Conservation (phyloP, 768 basidiomycete species). For the Lactarius hengduanensis region DNA sequence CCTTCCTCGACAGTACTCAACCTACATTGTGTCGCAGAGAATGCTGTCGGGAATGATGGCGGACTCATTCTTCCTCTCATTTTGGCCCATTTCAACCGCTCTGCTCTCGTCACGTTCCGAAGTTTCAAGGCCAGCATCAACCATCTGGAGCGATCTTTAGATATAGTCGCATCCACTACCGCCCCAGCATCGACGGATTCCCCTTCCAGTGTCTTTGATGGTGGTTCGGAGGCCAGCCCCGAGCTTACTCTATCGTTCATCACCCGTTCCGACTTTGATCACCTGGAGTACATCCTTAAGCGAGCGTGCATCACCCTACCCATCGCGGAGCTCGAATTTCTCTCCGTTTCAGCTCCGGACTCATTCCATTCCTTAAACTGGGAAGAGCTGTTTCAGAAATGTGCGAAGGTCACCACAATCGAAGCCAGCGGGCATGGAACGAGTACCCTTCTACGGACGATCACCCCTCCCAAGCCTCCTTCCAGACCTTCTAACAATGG, state of each 20-base stretch:
- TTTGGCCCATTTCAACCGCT: background rate
- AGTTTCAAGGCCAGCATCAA: background rate
- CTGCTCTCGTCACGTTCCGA: background rate
- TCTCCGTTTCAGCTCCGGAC: constrained; percentile 5
- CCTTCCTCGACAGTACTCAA: constrained; percentile 9
- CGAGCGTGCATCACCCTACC: constrained; percentile 2
- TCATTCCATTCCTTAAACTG: background rate
- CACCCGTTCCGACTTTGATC: background rate
- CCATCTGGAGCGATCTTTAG: background rate
- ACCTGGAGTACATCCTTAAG: background rate
- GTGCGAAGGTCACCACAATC: constrained; percentile 1
- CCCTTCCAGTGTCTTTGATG: background rate
- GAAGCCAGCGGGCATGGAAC: constrained; percentile 7
- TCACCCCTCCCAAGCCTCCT: background rate
- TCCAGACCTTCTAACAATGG: no score
- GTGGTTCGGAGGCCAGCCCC: background rate
- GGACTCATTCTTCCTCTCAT: constrained; percentile 8
- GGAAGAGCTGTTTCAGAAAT: constrained; percentile 5
- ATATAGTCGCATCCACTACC: background rate
- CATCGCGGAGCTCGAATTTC: constrained; percentile 8
- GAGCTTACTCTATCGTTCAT: constrained; percentile 5
- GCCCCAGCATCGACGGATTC: background rate
- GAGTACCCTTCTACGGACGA: background rate
- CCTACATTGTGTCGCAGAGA: constrained; percentile 5
- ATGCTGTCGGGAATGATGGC: background rate